A percentile compares a stretch with the other conserved stretches of the same genome.
Conservation (phyloP, 352 stramenopile genomes). For the Phytophthora multivora region DNA sequence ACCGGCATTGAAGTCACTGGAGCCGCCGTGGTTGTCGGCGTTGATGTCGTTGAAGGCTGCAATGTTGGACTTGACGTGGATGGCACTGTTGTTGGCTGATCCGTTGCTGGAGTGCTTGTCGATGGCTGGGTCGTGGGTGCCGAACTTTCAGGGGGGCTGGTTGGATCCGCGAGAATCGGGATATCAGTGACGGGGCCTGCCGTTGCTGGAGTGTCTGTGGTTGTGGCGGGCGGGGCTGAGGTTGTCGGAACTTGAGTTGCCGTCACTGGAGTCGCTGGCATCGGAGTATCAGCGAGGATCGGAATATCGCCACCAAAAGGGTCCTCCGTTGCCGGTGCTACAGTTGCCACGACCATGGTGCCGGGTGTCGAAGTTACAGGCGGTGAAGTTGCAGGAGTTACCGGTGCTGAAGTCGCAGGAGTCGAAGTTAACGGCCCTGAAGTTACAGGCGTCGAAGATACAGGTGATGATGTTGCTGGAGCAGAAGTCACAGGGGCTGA, state of each 20-base stretch:
- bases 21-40: background rate
- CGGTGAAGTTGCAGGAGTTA: too few relatives aligned
- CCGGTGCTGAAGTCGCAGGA: background rate
- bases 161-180: slow-evolving; percentile 14
- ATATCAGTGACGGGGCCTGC: slow-evolving; percentile 1
- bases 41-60: slow-evolving; percentile 1
- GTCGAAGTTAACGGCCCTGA: background rate
- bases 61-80: too few relatives aligned
- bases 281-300: slow-evolving; percentile 8
- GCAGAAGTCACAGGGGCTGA: background rate
- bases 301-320: slow-evolving; percentile 1
- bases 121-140: background rate
- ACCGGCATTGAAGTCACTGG: too few relatives aligned
- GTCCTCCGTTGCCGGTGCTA: background rate
- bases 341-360: background rate
- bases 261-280: slow-evolving; percentile 4
- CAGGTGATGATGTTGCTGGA: background rate
- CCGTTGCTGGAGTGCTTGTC: slow-evolving; percentile 9
- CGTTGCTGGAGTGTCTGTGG: background rate
- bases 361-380: background rate
- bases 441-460: background rate
- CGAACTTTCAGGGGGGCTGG: background rate
- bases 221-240: background rate
- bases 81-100: background rate
- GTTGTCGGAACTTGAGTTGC: slow-evolving; percentile 11